These are phyloP conservation scores for Pythium brassicae DNA, from an alignment of 352 stramenopile genomes.

Conservation along the genomic window DNA sequence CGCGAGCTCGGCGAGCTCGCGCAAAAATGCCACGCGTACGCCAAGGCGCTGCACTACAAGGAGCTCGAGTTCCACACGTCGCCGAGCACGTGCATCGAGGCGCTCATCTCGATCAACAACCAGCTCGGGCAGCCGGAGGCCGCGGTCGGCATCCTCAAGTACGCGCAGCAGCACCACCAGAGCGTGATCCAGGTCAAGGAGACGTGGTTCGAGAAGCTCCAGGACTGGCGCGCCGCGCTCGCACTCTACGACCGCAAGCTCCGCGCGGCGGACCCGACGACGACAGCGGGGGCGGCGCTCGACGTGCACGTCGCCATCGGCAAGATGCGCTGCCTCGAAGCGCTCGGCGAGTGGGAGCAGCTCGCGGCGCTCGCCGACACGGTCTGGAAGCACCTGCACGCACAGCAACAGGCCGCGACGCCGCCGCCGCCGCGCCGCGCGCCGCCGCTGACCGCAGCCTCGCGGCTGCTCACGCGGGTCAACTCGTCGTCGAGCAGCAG, in stretches of 20 bases:
- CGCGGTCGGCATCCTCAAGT: constrained; percentile 96
- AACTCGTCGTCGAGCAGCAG: constrained; percentile 11
- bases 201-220: constrained; percentile 97
- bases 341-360: constrained; percentile 94
- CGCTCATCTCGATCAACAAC: constrained; percentile 99
- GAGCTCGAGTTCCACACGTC: constrained; percentile 95
- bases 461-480: constrained; percentile 4
- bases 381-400: constrained; percentile 42
- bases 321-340: constrained; percentile 97
- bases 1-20: constrained; percentile 91
- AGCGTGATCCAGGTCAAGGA: constrained; percentile 91
- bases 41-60: constrained; percentile 95
- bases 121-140: constrained; percentile 96
- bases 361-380: constrained; percentile 85
- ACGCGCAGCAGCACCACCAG: constrained; percentile 75
- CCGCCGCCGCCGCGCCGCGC: constrained; percentile 4
- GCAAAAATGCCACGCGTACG: constrained; percentile 97
- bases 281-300: constrained; percentile 12
- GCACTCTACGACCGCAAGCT: constrained; percentile 91
- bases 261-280: constrained; percentile 12
- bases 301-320: constrained; percentile 94
- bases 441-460: constrained; percentile 1
- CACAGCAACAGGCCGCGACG: constrained; percentile 8
- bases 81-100: constrained; percentile 95
- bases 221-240: constrained; percentile 95